Base-by-base conservation (phyloP, 768 basidiomycete genomes). In the Tephrocybe sp. region DNA sequence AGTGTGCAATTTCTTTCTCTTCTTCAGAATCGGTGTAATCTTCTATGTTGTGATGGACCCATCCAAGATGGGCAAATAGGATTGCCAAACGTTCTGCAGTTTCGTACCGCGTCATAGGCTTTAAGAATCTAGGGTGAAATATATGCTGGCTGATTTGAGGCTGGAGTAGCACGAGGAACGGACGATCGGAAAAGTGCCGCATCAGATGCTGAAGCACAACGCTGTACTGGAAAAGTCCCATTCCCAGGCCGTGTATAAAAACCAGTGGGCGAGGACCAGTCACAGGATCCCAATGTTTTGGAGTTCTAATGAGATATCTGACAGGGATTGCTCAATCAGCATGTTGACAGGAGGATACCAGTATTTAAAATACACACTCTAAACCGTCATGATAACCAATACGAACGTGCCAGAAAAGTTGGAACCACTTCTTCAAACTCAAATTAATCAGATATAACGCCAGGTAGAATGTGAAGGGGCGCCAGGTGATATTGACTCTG, bases 101-200 rank as follows among this genome's bases (percentile, higher is more conserved):
- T 58, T 88, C 79, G 45, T 74, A 68, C 33, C 85, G 77, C n/a
- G 68, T 74, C 68, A 85, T 81, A 0, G 95, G 94, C 28, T 75
- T 67, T 37, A 97, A 71, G 69, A 85, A 93, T 3, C 72, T 69
- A 0, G 80, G 76, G 60, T 93, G 86, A 65, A 96, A 90, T 60
- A 97, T 77, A 51, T 87, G 75, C 68, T 95, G 93, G 58, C 88
- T 89, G 60, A 94, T 83, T 59, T 93, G 88, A 0, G 92, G 92
- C 58, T 95, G 92, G 4, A 97, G 67, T 4, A 71, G 70, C 8
- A 97, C 72, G 30, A 97, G 68, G 48, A 97, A 64, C 3, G 93
- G 93, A 17, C 85, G 83, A 58, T 87, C 79, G 4, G 80, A 68
- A 45, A 87, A 75, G 3, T 70, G 62, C 32, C 71, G 68, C 36